phyloP scores from a whole-genome alignment of 2,329 filamentous ascomycete genomes.

The Beauveria varroae region DNA sequence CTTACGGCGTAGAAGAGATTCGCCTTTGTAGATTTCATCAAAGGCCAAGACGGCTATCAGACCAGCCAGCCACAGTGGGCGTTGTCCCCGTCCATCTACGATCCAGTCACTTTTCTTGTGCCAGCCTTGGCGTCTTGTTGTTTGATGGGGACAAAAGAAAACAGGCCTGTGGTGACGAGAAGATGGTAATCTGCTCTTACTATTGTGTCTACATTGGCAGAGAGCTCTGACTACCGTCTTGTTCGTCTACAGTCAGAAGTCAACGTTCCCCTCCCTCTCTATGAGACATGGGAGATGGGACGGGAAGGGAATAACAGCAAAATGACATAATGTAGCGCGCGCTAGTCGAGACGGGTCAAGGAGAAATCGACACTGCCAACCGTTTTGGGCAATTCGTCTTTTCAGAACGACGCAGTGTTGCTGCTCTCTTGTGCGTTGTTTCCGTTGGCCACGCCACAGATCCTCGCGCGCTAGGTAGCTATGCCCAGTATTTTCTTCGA shows the following conservation, averaged over 20 bases:
- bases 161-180: background rate
- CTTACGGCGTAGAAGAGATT: background rate
- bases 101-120: background rate
- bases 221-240: too few species aligned
- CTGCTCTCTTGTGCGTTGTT: too few species aligned
- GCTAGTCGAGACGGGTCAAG: background rate
- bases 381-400: constrained; percentile 10
- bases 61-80: constrained; percentile 5
- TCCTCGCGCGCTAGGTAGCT: background rate
- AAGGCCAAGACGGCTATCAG: background rate
- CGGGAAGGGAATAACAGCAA: background rate
- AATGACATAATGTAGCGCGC: constrained; percentile 5
- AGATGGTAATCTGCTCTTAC: too few species aligned
- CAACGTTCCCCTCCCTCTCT: too few species aligned
- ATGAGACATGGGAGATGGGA: background rate
- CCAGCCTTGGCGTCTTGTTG: background rate
- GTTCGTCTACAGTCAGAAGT: too few species aligned
- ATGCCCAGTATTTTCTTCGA: constrained; percentile 3
- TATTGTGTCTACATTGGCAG: too few species aligned
- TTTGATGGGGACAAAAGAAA: background rate
- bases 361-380: background rate
- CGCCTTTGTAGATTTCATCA: background rate
- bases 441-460: too few species aligned
- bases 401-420: background rate
- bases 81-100: background rate